Evolutionary conservation across 345 rosid species (phyloP), one percentile per base, ranked within the genome.

Genomic region (Orychophragmus violaceus): DNA sequence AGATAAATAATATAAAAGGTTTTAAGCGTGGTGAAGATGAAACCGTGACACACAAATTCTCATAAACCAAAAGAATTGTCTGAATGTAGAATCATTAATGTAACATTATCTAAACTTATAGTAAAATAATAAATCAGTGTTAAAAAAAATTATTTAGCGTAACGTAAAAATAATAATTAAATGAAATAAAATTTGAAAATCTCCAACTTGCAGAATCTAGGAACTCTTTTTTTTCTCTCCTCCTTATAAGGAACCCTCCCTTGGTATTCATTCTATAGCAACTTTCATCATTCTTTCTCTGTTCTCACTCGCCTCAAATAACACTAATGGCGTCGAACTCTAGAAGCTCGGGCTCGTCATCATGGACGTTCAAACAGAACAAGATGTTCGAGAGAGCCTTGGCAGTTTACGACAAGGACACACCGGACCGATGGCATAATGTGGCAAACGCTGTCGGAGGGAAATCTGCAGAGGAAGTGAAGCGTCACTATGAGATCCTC

Each of bases 351-450:
- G 62, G 64, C 62, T 78, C 85, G 23, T 44, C 82, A 2, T 44
- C 82, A 2, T 94, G 99, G 99, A 90, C 95, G 16, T 62, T 87
- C 0, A 77, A 54, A 73, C 92, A 94, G 48, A 90, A 94, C 87
- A 90, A 94, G 82, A 78, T 53, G 56, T 94, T 94, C 51, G 99
- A 94, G 77, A 87, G 76, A 72, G 99, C 99, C 8, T 82, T 94
- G 52, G 99, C 97, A 7, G 55, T 84, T 49, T 84, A 82, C 39
- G 96, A 90, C 78, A 80, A 85, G 82, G 97, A 94, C 68, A 86
- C 97, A 11, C 95, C 95, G 1, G 99, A 90, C 60, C 87, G 99
- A 19, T 94, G 99, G 99, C 84, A 88, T 36, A 88, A 94, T 64
- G 85, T 90, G 49, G 96, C 97, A 35, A 74, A 77, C 54, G 87